Conservation (phyloP, 192 early-diverging fungal genomes). For the Coemansia sp. region DNA sequence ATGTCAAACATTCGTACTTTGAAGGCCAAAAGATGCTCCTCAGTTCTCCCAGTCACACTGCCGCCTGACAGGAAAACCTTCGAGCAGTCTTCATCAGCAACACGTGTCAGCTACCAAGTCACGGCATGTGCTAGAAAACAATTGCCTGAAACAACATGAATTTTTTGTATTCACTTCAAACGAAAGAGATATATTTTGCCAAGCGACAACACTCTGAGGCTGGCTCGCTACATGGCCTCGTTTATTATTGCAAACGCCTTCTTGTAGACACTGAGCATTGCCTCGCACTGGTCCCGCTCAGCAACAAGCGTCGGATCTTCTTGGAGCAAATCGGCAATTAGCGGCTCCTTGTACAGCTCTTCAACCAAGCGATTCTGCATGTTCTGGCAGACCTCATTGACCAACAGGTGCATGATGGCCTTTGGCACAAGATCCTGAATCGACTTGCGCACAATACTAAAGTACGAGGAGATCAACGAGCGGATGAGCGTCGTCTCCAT, state of each 20-base stretch:
- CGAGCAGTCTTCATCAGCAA: no score
- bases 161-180: no score
- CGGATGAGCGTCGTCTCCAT: slow-evolving; percentile 81
- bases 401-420: slow-evolving; percentile 81
- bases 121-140: no score
- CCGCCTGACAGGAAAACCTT: no score
- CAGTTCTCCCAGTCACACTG: no score
- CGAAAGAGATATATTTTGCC: no score
- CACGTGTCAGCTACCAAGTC: no score
- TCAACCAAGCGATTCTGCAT: slow-evolving; percentile 80
- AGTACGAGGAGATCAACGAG: slow-evolving; percentile 78
- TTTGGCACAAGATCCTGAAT: slow-evolving; percentile 83
- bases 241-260: slow-evolving; percentile 70
- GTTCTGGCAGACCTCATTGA: slow-evolving; percentile 72
- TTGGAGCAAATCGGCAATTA: slow-evolving; percentile 71
- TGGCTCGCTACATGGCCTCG: slow-evolving; percentile 41
- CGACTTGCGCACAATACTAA: slow-evolving; percentile 78
- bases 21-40: no score
- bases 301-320: slow-evolving; percentile 74
- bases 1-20: neutral
- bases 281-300: slow-evolving; percentile 75
- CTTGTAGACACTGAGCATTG: slow-evolving; percentile 78
- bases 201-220: neutral
- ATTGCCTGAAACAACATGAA: no score
- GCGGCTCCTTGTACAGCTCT: slow-evolving; percentile 70